phyloP scores from a whole-genome alignment of 306 rosid species.

The Gastrolobium villosum region DNA sequence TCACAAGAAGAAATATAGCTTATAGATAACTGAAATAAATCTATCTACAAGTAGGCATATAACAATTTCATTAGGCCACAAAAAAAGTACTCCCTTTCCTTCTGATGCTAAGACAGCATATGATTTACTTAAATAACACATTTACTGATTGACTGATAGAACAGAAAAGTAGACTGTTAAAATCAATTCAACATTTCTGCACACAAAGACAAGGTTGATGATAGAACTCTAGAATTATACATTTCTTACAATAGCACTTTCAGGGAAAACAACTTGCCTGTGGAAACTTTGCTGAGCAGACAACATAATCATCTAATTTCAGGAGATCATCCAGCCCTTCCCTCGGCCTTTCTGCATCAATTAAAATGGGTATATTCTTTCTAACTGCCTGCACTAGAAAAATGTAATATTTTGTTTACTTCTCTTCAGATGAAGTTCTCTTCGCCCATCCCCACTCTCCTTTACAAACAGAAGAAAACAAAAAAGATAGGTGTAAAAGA shows the following conservation, averaged over 20 bases:
- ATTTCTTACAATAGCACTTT: slow-evolving; percentile 24
- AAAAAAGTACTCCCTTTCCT: not conserved
- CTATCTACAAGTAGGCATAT: slow-evolving; percentile 10
- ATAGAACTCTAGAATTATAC: not conserved
- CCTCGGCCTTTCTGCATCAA: slow-evolving; percentile 85
- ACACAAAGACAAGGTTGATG: not conserved
- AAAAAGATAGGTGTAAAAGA: not conserved
- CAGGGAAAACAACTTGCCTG: slow-evolving; percentile 66
- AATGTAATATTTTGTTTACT: slow-evolving; percentile 48
- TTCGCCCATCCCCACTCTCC: slow-evolving; percentile 4
- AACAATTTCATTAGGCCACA: slow-evolving; percentile 1
- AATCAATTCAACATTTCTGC: slow-evolving; percentile 24
- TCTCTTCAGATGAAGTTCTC: slow-evolving; percentile 41
- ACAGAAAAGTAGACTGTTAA: not conserved
- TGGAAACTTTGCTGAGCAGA: slow-evolving; percentile 84
- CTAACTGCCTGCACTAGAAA: slow-evolving; percentile 74
- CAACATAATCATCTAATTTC: slow-evolving; percentile 66
- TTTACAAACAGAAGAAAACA: slow-evolving; percentile 30
- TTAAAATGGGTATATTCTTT: slow-evolving; percentile 75
- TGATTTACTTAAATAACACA: slow-evolving; percentile 14
- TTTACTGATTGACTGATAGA: not conserved
- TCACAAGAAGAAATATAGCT: not conserved
- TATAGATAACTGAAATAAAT: too few relatives aligned
- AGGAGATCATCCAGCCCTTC: slow-evolving; percentile 92
- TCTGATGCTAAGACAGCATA: not conserved